Conservation (phyloP, 2,329 filamentous ascomycete genomes). For the Calonectria fujianensis region DNA sequence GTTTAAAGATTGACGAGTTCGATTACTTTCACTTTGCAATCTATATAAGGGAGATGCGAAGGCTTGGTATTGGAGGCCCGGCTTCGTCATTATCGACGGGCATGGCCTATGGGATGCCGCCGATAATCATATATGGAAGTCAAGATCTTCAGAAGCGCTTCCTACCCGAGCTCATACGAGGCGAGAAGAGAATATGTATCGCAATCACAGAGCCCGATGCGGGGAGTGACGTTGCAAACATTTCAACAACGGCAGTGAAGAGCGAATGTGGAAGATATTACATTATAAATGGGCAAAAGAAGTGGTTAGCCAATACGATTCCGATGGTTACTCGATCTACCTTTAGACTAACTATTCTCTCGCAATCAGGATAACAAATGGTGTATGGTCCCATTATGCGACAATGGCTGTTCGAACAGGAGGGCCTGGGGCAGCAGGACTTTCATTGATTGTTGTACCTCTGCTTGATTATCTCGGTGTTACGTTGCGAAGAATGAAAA, state of each 20-base stretch:
- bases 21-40: constrained; percentile 83
- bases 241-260: constrained; percentile 80
- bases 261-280: constrained; percentile 79
- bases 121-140: constrained; percentile 81
- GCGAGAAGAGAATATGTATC: constrained; percentile 81
- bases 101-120: constrained; percentile 83
- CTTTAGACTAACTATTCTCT: background rate
- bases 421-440: constrained; percentile 75
- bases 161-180: constrained; percentile 80
- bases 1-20: constrained; percentile 82
- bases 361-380: constrained; percentile 81
- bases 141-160: constrained; percentile 77
- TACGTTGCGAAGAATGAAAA: constrained; percentile 79
- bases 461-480: constrained; percentile 80
- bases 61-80: constrained; percentile 80
- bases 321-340: background rate
- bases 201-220: constrained; percentile 87
- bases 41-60: constrained; percentile 81
- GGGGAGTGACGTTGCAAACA: constrained; percentile 84
- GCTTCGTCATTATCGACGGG: constrained; percentile 79
- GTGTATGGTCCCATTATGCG: constrained; percentile 80
- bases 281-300: constrained; percentile 84
- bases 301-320: constrained; percentile 9
- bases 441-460: constrained; percentile 82
- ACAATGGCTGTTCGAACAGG: constrained; percentile 85